phyloP scores from a whole-genome alignment of 192 early-diverging fungal genomes.

The Umbelopsis vinacea region DNA sequence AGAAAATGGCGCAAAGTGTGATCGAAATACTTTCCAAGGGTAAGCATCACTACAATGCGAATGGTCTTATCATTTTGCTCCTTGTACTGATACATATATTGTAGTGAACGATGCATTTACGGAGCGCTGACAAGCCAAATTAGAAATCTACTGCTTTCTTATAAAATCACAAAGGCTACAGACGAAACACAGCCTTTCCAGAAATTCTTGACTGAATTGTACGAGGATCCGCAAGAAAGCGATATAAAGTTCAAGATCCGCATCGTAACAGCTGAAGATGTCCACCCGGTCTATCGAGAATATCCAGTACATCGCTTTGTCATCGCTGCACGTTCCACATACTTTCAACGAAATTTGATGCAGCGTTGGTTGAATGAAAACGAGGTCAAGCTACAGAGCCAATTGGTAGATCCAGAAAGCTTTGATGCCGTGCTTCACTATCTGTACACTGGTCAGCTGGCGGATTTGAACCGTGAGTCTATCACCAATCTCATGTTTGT shows the following conservation, averaged over 20 bases:
- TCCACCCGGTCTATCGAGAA: constrained; percentile 27
- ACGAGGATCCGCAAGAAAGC: constrained; percentile 31
- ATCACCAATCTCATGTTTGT: constrained; percentile 36
- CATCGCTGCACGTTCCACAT: constrained; percentile 44
- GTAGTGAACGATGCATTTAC: constrained; percentile 47
- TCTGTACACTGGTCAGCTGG: constrained; percentile 49
- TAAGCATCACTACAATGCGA: constrained; percentile 29
- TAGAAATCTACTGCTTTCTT: constrained; percentile 39
- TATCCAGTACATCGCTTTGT: constrained; percentile 48
- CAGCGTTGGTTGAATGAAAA: constrained; percentile 30
- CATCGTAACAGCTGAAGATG: background rate
- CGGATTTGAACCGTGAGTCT: constrained; percentile 15
- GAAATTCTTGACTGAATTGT: constrained; percentile 29
- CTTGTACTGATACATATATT: background rate
- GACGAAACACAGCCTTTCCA: constrained; percentile 43
- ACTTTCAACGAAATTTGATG: constrained; percentile 37
- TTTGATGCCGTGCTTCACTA: constrained; percentile 45
- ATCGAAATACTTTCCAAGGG: constrained; percentile 60
- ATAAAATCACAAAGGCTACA: constrained; percentile 53
- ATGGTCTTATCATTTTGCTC: background rate
- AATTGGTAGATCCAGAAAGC: constrained; percentile 36
- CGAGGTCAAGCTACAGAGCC: constrained; percentile 27
- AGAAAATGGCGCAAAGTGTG: constrained; percentile 51
- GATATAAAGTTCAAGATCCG: constrained; percentile 41
- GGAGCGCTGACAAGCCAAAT: constrained; percentile 54